phyloP scores from a whole-genome alignment of 2,329 filamentous ascomycete species.

The Fusarium xylarioides region DNA sequence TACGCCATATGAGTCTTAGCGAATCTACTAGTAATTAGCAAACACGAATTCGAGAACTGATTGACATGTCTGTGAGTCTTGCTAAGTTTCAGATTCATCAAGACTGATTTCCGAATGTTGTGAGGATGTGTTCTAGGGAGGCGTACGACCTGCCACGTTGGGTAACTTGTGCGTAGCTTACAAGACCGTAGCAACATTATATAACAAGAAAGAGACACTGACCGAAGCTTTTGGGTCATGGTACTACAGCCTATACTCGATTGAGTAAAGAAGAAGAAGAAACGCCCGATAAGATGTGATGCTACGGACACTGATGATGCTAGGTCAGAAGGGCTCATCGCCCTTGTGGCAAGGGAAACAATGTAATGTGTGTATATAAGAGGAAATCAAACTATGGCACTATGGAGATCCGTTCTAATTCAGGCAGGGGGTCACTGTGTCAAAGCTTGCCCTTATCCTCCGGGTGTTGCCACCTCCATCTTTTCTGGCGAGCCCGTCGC shows the following conservation, averaged over 20 bases:
- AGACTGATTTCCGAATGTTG: neutral
- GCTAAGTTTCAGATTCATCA: neutral
- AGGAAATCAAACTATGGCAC: neutral
- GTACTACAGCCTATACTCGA: neutral
- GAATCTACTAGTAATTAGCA: neutral
- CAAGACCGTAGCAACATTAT: neutral
- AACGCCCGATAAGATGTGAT: neutral
- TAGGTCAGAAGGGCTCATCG: too few species aligned
- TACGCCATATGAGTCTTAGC: neutral
- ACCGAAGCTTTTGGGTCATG: too few species aligned
- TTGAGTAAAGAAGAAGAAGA: neutral
- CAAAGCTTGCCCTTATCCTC: neutral
- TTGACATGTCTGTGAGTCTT: neutral
- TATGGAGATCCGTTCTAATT: neutral
- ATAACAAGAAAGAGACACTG: neutral
- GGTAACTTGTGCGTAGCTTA: neutral
- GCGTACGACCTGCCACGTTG: neutral
- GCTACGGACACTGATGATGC: neutral
- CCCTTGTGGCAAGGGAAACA: neutral
- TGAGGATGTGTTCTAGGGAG: neutral
- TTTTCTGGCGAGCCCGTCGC: neutral
- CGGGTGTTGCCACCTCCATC: too few species aligned
- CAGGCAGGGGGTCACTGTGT: neutral
- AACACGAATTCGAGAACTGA: neutral
- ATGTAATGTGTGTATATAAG: neutral